Percentiles rank a stretch among this genome's conserved stretches.
These are phyloP conservation scores for Penicillium subrubescens DNA, from an alignment of 495 filamentous ascomycete species.

Conservation along the genomic window DNA sequence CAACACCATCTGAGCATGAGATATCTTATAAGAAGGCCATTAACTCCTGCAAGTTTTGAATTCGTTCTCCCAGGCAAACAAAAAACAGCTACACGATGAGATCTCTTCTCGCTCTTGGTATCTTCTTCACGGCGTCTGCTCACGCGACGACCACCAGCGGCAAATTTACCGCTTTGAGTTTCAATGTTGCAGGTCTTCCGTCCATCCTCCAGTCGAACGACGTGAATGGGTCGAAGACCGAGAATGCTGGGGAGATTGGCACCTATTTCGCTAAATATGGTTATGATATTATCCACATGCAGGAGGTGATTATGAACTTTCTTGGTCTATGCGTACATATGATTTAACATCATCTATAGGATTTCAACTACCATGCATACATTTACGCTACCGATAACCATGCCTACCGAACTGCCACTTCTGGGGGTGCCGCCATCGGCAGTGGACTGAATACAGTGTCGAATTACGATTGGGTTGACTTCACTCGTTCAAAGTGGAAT, in stretches of 20 bases:
- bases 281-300: constrained; percentile 61
- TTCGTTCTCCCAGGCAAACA: background rate
- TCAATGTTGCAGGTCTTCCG: constrained; percentile 65
- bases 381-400: constrained; percentile 59
- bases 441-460: constrained; percentile 62
- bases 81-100: constrained; percentile 6
- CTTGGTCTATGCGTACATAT: background rate
- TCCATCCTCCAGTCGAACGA: constrained; percentile 53
- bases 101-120: background rate
- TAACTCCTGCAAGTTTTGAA: background rate
- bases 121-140: constrained; percentile 9
- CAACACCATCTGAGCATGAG: background rate
- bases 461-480: constrained; percentile 56
- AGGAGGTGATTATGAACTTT: constrained; percentile 46
- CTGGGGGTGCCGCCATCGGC: constrained; percentile 61
- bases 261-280: constrained; percentile 50
- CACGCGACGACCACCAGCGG: constrained; percentile 23
- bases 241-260: constrained; percentile 51
- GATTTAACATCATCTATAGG: constrained; percentile 24
- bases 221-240: constrained; percentile 55
- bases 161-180: constrained; percentile 53
- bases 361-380: constrained; percentile 66
- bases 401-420: constrained; percentile 59
- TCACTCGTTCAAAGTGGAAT: constrained; percentile 59
- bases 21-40: constrained; percentile 1